Evolutionary conservation across 257 asterid genomes (phyloP).

Genomic region (Ligustrum vulgare): DNA sequence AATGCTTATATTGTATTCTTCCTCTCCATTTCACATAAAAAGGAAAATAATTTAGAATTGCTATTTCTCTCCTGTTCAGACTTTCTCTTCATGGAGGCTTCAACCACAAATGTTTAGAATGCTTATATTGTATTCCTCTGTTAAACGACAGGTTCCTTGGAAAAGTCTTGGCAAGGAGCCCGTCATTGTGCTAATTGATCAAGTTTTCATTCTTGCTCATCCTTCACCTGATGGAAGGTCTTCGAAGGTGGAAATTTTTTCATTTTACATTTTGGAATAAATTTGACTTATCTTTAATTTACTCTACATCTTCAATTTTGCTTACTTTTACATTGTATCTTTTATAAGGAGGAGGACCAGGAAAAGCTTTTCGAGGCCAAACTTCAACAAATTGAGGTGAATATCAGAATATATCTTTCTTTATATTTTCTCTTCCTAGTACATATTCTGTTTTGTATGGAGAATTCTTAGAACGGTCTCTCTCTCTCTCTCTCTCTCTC

Average conservation of each 20-base stretch:
- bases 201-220: slow-evolving; percentile 88
- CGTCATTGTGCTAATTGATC: slow-evolving; percentile 93
- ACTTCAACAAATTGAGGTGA: slow-evolving; percentile 95
- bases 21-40: no score
- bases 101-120: slow-evolving; percentile 12
- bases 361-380: slow-evolving; percentile 91
- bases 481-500: background rate
- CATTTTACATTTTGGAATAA: slow-evolving; percentile 20
- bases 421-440: slow-evolving; percentile 12
- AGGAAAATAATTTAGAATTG: no score
- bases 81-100: slow-evolving; percentile 13
- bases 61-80: background rate
- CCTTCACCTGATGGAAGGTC: slow-evolving; percentile 75
- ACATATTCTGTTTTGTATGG: slow-evolving; percentile 2
- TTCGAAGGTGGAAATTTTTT: slow-evolving; percentile 57
- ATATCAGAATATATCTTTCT: slow-evolving; percentile 20
- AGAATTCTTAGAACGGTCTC: background rate
- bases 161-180: slow-evolving; percentile 99
- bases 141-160: slow-evolving; percentile 86
- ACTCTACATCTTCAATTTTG: background rate
- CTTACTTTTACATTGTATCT: slow-evolving; percentile 20
- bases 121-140: slow-evolving; percentile 12
- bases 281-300: slow-evolving; percentile 5
- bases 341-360: slow-evolving; percentile 78
- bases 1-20: slow-evolving; percentile 6